These are phyloP conservation scores for Meredithiella fracta DNA, from an alignment of 2,329 filamentous ascomycete genomes.

Conservation along the genomic window DNA sequence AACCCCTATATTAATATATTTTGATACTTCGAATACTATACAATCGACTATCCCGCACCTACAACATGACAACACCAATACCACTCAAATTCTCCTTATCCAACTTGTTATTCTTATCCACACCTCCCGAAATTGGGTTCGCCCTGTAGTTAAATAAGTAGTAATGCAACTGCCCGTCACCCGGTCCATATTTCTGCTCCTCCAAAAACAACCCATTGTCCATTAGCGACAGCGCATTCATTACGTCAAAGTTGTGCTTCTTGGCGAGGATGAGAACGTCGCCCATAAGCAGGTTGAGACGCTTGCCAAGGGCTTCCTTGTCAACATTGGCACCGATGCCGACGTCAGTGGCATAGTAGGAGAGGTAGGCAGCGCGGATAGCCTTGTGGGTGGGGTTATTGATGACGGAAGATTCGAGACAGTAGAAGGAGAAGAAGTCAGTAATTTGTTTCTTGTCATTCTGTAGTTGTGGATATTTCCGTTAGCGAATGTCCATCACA, in stretches of 20 bases:
- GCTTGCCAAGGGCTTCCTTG: constrained; percentile 49
- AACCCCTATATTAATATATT: too few species aligned
- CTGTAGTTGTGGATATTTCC: constrained; percentile 21
- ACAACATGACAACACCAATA: constrained; percentile 70
- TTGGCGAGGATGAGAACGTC: constrained; percentile 84
- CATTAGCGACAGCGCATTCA: constrained; percentile 85
- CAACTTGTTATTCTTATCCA: constrained; percentile 61
- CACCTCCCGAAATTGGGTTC: constrained; percentile 67
- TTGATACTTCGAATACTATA: not conserved
- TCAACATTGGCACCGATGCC: constrained; percentile 45
- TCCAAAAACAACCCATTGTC: constrained; percentile 90
- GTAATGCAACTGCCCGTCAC: constrained; percentile 89
- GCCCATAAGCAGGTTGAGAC: constrained; percentile 63
- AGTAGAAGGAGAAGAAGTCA: constrained; percentile 96
- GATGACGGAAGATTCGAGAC: constrained; percentile 83
- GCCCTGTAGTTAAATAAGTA: constrained; percentile 96
- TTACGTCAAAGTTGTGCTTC: constrained; percentile 73
- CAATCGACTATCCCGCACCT: constrained; percentile 18
- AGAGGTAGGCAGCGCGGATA: constrained; percentile 84
- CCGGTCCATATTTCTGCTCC: constrained; percentile 84
- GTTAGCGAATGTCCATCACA: not conserved
- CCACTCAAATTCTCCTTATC: constrained; percentile 69
- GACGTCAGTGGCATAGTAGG: constrained; percentile 82
- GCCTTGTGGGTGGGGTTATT: constrained; percentile 59
- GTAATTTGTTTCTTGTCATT: constrained; percentile 62